Evolutionary conservation across 192 early-diverging fungal species (phyloP).

Genomic region (Podila verticillata): DNA sequence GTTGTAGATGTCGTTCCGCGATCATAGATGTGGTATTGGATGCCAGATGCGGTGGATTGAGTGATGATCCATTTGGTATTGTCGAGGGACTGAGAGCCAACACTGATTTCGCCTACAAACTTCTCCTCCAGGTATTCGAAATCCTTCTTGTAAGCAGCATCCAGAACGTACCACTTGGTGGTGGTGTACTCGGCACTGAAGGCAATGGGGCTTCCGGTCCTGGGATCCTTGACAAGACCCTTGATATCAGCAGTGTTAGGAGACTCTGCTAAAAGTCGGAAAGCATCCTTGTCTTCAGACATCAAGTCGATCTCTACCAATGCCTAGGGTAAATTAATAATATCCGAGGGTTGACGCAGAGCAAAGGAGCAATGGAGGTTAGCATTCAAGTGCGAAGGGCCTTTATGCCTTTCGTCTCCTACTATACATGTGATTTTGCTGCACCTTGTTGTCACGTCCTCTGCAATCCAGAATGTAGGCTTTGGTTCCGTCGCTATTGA

Average conservation of each 20-base stretch:
- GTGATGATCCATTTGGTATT: constrained; percentile 23
- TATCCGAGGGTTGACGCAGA: neutral
- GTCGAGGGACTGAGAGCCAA: constrained; percentile 20
- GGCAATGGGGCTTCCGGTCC: constrained; percentile 8
- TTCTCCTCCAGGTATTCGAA: constrained; percentile 16
- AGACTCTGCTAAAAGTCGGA: constrained; percentile 11
- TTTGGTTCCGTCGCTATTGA: constrained; percentile 15
- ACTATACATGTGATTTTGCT: neutral
- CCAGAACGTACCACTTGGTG: constrained; percentile 19
- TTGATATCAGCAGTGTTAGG: constrained; percentile 18
- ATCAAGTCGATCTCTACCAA: constrained; percentile 13
- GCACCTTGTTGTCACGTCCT: constrained; percentile 19
- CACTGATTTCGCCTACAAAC: constrained; percentile 10
- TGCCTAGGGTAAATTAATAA: constrained; percentile 2
- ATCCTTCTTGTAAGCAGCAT: constrained; percentile 12
- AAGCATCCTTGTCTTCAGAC: neutral
- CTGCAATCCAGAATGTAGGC: constrained; percentile 17
- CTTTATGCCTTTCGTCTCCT: neutral
- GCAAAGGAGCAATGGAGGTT: too few species aligned
- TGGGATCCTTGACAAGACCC: constrained; percentile 15
- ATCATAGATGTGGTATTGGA: constrained; percentile 20
- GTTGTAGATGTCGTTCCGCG: constrained; percentile 5
- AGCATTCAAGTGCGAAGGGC: neutral
- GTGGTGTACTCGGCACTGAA: constrained; percentile 3
- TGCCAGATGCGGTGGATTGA: constrained; percentile 7